Base-by-base conservation (phyloP, 2,329 filamentous ascomycete genomes). In the Colletotrichum sp. region DNA sequence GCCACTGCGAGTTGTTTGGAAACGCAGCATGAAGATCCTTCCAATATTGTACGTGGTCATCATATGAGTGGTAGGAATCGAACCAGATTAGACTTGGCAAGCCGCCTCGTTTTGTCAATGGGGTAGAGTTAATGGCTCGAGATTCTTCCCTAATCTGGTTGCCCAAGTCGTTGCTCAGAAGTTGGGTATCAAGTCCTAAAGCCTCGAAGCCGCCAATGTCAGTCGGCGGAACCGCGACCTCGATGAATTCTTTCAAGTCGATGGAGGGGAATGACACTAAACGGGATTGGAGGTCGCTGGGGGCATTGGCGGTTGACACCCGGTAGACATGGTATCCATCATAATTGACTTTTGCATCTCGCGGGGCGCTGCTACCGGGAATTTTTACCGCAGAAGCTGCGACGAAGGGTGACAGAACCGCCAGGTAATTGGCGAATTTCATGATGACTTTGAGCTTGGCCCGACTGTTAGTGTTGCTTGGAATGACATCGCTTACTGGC, bases 41-140 rank as follows among this genome's bases (percentile, higher is more conserved):
- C 78, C 89, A 84, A 79, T 87, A 91, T 39, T 83, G 79, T 28
- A 89, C 68, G 77, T 92, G 90, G 78, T 91, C 89, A 2, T 83
- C 84, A 77, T 90, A 91, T 2, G 85, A 69, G 75, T 92, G 90
- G 77, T 91, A 91, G 19, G 84, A 82, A 69, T 88, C 84, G 81
- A 90, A 91, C 88, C 88, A 91, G 6, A 86, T 84, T 25, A 84
- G 66, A 63, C 80, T 82, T 8, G 85, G 83, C 16, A 85, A 79
- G 68, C 82, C 83, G 70, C 80, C 80, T 12, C 78, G 77, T 66
- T 77, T 77, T 32, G 75, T 60, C 22, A 78, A 30, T 68, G 72
- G 9, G 39, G 77, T 15, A 22, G 68, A 44, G 9, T 77, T 79
- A 13, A 83, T 77, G 5, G 71, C 75, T 9, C 80, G 79, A 8